A percentile compares a stretch with the other conserved stretches of the same genome.
Conservation (phyloP, 2,329 filamentous ascomycete species). For the Lasiodiplodia citricola region DNA sequence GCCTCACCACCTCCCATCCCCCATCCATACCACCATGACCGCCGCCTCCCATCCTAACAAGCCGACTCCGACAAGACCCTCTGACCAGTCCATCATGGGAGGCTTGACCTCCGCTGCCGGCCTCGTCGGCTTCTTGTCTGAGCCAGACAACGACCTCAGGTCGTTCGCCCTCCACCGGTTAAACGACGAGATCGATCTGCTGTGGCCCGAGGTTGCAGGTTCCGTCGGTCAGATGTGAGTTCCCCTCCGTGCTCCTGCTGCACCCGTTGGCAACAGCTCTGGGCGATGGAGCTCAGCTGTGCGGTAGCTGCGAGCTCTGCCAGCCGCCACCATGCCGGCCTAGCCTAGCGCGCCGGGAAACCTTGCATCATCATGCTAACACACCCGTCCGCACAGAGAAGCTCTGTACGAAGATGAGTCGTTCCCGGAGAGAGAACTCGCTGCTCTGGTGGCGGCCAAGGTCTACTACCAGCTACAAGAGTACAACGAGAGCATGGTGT, state of each 20-base stretch:
- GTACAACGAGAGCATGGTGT: constrained; percentile 99
- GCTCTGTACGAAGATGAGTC: constrained; percentile 95
- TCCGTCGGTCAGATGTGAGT: constrained; percentile 90
- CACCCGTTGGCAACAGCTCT: neutral
- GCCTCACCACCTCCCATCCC: constrained; percentile 18
- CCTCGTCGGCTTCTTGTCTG: constrained; percentile 91
- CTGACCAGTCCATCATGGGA: constrained; percentile 66
- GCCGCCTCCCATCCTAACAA: constrained; percentile 19
- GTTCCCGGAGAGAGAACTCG: constrained; percentile 92
- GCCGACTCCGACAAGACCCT: constrained; percentile 12
- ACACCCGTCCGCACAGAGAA: constrained; percentile 66
- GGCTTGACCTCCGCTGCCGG: constrained; percentile 93
- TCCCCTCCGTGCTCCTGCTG: neutral
- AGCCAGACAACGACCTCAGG: constrained; percentile 92
- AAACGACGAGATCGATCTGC: constrained; percentile 93
- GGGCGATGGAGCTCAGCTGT: constrained; percentile 19
- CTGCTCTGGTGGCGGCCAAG: constrained; percentile 93
- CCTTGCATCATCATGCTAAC: constrained; percentile 25
- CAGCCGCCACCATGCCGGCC: constrained; percentile 18
- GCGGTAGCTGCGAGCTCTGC: constrained; percentile 25
- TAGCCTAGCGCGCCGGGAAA: constrained; percentile 17
- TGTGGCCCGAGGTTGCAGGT: constrained; percentile 96
- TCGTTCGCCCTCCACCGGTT: constrained; percentile 93
- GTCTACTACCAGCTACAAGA: constrained; percentile 99
- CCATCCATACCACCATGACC: constrained; percentile 23